Percentiles rank a stretch among this genome's conserved stretches.
Evolutionary conservation across 176 grass and related monocot genomes (phyloP).

Genomic region (Puya raimondii): DNA sequence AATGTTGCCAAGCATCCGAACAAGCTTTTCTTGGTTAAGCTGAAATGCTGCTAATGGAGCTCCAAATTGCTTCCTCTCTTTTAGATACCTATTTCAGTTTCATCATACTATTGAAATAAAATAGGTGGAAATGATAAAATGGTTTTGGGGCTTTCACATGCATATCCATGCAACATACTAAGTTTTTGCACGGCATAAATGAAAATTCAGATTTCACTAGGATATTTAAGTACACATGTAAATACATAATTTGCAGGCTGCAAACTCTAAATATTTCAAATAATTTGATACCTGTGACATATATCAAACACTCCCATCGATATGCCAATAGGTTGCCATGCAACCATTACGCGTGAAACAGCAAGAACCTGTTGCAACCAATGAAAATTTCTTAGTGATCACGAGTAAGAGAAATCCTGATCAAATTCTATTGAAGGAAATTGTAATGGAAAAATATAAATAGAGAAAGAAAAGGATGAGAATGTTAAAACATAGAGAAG

Average conservation of each 20-base stretch:
- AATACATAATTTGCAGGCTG: too few relatives aligned
- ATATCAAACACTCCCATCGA: slow-evolving; percentile 67
- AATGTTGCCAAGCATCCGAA: slow-evolving; percentile 65
- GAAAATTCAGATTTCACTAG: too few relatives aligned
- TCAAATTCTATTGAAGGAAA: too few relatives aligned
- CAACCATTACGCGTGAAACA: slow-evolving; percentile 66
- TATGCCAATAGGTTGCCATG: slow-evolving; percentile 66
- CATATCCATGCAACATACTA: too few relatives aligned
- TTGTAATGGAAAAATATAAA: too few relatives aligned
- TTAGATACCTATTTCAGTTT: slow-evolving; percentile 47
- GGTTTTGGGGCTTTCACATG: too few relatives aligned
- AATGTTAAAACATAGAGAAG: background rate
- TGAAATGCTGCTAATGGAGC: slow-evolving; percentile 60
- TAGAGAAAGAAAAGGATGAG: too few relatives aligned
- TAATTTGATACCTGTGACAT: slow-evolving; percentile 36
- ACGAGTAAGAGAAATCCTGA: too few relatives aligned
- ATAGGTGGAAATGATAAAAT: background rate
- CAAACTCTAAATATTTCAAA: background rate
- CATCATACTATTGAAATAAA: background rate
- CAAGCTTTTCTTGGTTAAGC: slow-evolving; percentile 71
- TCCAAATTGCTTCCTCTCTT: slow-evolving; percentile 74
- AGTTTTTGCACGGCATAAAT: too few relatives aligned
- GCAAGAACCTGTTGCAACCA: slow-evolving; percentile 45
- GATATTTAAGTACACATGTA: too few relatives aligned
- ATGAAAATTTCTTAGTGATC: background rate